These are phyloP conservation scores for Acanthamoeba sp. DNA, from an alignment of 208 protist species.

Conservation along the genomic window DNA sequence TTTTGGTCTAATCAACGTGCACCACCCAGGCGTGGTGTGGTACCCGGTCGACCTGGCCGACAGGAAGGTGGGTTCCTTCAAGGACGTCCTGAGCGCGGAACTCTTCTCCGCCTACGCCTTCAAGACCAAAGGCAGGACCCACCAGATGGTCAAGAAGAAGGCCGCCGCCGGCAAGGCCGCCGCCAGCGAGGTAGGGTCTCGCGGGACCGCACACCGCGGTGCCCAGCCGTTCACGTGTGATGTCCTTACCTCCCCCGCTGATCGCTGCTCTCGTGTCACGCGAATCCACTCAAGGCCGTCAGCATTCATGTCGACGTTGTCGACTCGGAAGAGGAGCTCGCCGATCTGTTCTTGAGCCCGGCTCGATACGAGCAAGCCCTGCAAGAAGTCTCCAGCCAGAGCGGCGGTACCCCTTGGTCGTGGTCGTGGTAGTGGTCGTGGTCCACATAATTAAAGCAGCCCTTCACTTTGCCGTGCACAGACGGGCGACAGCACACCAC, in stretches of 20 bases:
- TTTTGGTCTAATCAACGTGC: too few species aligned
- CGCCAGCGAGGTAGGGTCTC: neutral
- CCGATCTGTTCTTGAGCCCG: constrained; percentile 4
- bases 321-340: constrained; percentile 33
- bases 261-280: too few species aligned
- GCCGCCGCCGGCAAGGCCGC: neutral
- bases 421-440: too few species aligned
- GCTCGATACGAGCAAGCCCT: constrained; percentile 50
- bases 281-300: too few species aligned
- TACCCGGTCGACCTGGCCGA: constrained; percentile 46
- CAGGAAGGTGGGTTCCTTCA: neutral
- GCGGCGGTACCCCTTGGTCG: neutral
- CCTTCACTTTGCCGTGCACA: too few species aligned
- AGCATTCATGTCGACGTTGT: constrained; percentile 21
- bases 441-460: too few species aligned
- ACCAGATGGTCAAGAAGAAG: constrained; percentile 57
- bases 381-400: neutral
- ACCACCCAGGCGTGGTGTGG: constrained; percentile 33
- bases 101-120: constrained; percentile 47
- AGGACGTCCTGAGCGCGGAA: neutral
- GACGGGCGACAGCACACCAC: constrained; percentile 20
- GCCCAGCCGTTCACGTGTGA: too few species aligned
- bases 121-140: constrained; percentile 49
- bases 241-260: too few species aligned
- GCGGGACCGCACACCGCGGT: too few species aligned